Evolutionary conservation across 2,329 filamentous ascomycete species (phyloP), one percentile per base, ranked within the genome.

Genomic region (Monosporascus sp.): DNA sequence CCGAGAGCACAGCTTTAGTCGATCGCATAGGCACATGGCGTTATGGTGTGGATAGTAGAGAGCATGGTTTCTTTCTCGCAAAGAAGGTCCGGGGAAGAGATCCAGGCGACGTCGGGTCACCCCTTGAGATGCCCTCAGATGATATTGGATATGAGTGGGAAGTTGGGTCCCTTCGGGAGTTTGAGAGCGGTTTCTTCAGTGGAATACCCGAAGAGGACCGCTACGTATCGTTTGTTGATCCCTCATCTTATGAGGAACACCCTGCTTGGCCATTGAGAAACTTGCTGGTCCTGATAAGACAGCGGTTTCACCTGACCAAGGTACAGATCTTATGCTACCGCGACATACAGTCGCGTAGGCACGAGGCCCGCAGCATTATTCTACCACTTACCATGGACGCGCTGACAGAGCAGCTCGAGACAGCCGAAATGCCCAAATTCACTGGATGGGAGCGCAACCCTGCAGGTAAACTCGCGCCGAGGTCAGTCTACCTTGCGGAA

Each of bases 191-290:
- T 1, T 99, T 99, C 72, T 99, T 99, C 69, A 78, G 87, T 46
- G 79, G 80, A 20, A 78, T 88, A 6, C 73, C 81, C 3, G 77
- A 83, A n/a, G 79, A 88, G 60, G 89, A 97, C 68, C 82, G 82
- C 56, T 97, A 87, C 65, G 80, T 97, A 20, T 85, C 88, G 49
- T 97, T 99, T 67, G 88, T 88, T 20, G 94, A 99, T 67, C 89
- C 94, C 0, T 97, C 94, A 0, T 96, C 90, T 20, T 97, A 96
- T 66, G 76, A 85, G 1, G 82, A 89, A 54, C 88, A 91, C 48
- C 93, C 94, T 1, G 91, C 91, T 0, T 99, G 94, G 94, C 90
- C 93, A 68, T 72, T 99, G 48, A 81, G 94, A 50, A 99, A 99
- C 65, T 77, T 97, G 1, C 76, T 99, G 18, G 82, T 96, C 4